These are phyloP conservation scores for Xerocomus amazonicus DNA, from an alignment of 1,284 basidiomycete species.

Conservation along the genomic window DNA sequence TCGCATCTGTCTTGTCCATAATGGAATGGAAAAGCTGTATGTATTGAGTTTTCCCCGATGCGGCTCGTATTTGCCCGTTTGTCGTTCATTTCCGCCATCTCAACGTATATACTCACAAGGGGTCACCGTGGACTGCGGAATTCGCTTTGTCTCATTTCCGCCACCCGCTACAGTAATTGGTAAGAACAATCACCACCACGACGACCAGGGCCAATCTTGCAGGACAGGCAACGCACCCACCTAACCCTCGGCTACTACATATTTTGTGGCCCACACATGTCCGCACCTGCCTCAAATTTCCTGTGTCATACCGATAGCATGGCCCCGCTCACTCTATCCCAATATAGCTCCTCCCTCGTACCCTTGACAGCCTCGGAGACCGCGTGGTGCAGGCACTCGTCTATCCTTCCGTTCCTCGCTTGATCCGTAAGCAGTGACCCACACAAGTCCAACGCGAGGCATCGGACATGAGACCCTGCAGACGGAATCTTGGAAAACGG, in stretches of 20 bases:
- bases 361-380: constrained; percentile 29
- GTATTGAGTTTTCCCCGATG: not conserved
- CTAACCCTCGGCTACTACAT: not conserved
- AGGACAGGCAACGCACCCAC: not conserved
- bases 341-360: constrained; percentile 30
- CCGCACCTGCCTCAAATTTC: not conserved
- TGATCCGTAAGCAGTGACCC: constrained; percentile 29
- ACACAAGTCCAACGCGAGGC: constrained; percentile 49
- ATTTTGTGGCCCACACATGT: constrained; percentile 4
- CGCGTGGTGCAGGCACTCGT: constrained; percentile 18
- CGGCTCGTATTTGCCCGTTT: constrained; percentile 1
- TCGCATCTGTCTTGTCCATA: constrained; percentile 4
- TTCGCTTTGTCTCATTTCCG: constrained; percentile 17
- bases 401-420: constrained; percentile 6
- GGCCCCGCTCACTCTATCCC: constrained; percentile 20
- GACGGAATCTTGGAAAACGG: constrained; percentile 67
- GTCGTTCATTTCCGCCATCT: constrained; percentile 10
- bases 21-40: constrained; percentile 7
- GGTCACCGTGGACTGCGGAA: constrained; percentile 7
- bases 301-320: constrained; percentile 13
- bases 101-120: constrained; percentile 5
- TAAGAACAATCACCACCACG: constrained; percentile 13
- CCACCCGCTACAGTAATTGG: constrained; percentile 14
- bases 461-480: constrained; percentile 31
- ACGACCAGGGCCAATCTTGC: no score